phyloP scores from a whole-genome alignment of 73 alveolate species.

The Stentor coeruleus region DNA sequence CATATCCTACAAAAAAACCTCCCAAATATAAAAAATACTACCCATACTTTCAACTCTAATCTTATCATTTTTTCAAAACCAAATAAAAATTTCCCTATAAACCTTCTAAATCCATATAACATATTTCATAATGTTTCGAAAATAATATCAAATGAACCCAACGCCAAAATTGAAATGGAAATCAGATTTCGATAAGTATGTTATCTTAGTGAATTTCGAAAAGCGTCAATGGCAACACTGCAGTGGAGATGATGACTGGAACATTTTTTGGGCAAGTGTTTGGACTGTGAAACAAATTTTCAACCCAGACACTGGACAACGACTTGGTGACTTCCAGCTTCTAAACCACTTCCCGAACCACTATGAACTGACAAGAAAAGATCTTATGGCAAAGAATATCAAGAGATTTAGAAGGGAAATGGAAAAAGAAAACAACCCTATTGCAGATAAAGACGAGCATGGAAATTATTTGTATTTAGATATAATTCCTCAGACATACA shows the following conservation, averaged over 20 bases:
- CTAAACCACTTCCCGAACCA: slow-evolving; percentile 99
- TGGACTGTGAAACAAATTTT: slow-evolving; percentile 91
- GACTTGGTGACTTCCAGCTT: slow-evolving; percentile 72
- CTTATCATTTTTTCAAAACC: background rate
- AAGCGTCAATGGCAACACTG: slow-evolving; percentile 92
- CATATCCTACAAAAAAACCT: too few species aligned
- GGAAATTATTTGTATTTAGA: slow-evolving; percentile 78
- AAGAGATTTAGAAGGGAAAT: slow-evolving; percentile 93
- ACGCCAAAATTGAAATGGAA: slow-evolving; percentile 76
- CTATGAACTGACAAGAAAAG: slow-evolving; percentile 99
- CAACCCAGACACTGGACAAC: slow-evolving; percentile 88
- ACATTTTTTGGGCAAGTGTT: slow-evolving; percentile 94
- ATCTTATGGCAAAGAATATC: slow-evolving; percentile 97
- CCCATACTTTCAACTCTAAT: background rate
- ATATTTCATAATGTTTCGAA: background rate
- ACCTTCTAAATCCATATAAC: background rate
- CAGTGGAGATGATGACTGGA: slow-evolving; percentile 81
- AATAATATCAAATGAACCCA: background rate
- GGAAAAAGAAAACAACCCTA: slow-evolving; percentile 87
- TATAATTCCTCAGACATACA: slow-evolving; percentile 88
- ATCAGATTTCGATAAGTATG: slow-evolving; percentile 93
- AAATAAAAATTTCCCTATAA: background rate
- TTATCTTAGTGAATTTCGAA: slow-evolving; percentile 83
- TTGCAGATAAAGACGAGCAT: slow-evolving; percentile 74
- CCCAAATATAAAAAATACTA: too few species aligned